These are phyloP conservation scores for Cardamine occulta DNA, from an alignment of 345 rosid genomes.

Conservation along the genomic window DNA sequence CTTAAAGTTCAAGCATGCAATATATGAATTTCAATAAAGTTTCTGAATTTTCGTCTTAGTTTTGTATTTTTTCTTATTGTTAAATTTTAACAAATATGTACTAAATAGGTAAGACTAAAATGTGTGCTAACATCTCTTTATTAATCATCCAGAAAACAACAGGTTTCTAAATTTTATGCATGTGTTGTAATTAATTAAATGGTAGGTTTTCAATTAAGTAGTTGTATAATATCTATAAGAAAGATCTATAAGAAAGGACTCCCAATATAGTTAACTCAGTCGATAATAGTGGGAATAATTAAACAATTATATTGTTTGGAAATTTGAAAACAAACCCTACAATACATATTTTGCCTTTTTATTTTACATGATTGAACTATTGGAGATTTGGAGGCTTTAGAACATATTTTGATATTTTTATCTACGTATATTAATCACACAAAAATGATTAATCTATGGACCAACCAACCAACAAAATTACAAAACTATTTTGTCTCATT, in stretches of 20 bases:
- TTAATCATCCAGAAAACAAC: conserved; percentile 13
- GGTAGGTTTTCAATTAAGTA: not conserved
- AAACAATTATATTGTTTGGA: conserved; percentile 9
- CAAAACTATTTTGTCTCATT: conserved; percentile 41
- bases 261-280: not conserved
- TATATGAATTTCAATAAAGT: not conserved
- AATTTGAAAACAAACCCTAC: conserved; percentile 12
- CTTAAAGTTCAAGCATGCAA: not conserved
- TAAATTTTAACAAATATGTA: not conserved
- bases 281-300: not conserved
- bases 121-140: not conserved
- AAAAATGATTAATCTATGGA: conserved; percentile 24
- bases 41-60: conserved; percentile 8
- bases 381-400: conserved; percentile 23
- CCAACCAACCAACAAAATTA: conserved; percentile 40
- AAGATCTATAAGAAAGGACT: not conserved
- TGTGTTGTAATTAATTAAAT: not conserved
- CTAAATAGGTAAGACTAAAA: not conserved
- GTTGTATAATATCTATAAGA: not conserved
- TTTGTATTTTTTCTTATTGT: not conserved
- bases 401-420: conserved; percentile 10
- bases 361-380: conserved; percentile 9
- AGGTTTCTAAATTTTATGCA: not conserved
- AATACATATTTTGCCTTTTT: conserved; percentile 37
- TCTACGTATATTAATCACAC: not conserved